Evolutionary conservation across 2,329 filamentous ascomycete genomes (phyloP), one percentile per base, ranked within the genome.

Genomic region (Cladophialophora psammophila): DNA sequence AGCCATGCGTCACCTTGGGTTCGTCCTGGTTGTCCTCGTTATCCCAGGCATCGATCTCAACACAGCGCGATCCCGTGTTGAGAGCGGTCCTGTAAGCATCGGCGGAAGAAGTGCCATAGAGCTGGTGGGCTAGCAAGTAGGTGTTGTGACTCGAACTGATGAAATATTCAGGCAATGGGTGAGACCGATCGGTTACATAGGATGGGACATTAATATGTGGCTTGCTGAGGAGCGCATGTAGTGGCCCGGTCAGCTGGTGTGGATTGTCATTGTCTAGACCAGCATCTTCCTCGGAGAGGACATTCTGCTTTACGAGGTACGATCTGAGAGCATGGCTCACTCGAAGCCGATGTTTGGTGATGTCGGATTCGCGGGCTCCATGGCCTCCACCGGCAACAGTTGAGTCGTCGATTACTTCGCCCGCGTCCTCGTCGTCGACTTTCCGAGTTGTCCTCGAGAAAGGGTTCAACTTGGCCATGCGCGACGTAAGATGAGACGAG

Each of bases 1-100:
- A 73, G n/a, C 72, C 72, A 55, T 73, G 72, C 18, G 70, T 73
- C 54, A 73, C 71, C 60, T 72, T 71, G 7, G 72, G 72, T 60
- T 72, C 72, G 31, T 72, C 68, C 45, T 67, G 60, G 50, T 67
- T 52, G 12, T 71, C 50, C 10, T 71, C 69, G 18, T 64, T 59
- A 50, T 73, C 72, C 72, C 72, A 73, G 8, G 69, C 70, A 66
- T 73, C 72, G 32, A 73, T 73, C 45, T 73, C 72, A 18, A 73
- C 72, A 53, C 71, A 73, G 35, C 72, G 67, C 5, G 71, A 63
- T 35, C 72, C 72, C 12, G 67, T 63, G 8, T 53, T 66, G 26
- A 73, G 63, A 18, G 70, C 68, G 36, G 57, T 66, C 54, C 66
- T 60, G 57, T 73, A 73, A 9, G 64, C 69, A 60, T 66, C 62